phyloP scores from a whole-genome alignment of 192 early-diverging fungal species.

The Endogone sp. region DNA sequence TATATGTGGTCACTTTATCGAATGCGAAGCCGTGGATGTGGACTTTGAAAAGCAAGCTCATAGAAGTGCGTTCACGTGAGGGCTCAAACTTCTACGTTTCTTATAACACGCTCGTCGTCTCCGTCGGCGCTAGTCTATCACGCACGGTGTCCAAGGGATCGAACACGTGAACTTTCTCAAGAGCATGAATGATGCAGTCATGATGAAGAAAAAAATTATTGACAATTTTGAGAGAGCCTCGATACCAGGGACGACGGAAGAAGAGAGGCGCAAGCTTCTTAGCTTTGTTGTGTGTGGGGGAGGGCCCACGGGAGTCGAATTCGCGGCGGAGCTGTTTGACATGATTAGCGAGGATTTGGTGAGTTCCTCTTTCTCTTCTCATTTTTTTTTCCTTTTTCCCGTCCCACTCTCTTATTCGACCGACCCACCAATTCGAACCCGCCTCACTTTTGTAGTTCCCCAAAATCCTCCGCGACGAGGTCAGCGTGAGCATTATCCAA shows the following conservation, averaged over 20 bases:
- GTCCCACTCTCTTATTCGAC: too few species aligned
- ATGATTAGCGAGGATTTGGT: conserved; percentile 56
- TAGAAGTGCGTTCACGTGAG: conserved; percentile 35
- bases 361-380: neutral
- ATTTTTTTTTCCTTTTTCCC: neutral
- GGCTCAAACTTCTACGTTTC: conserved; percentile 40
- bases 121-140: conserved; percentile 54
- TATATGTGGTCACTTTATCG: conserved; percentile 46
- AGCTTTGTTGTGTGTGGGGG: conserved; percentile 74
- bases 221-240: conserved; percentile 64
- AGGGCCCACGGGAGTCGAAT: conserved; percentile 67
- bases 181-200: conserved; percentile 59
- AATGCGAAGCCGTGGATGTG: conserved; percentile 43
- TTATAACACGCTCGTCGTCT: conserved; percentile 53
- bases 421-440: too few species aligned
- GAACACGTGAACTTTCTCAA: conserved; percentile 62
- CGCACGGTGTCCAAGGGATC: conserved; percentile 60
- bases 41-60: conserved; percentile 44
- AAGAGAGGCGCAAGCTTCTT: conserved; percentile 57
- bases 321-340: conserved; percentile 56
- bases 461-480: conserved; percentile 47
- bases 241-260: conserved; percentile 52
- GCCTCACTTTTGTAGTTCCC: conserved; percentile 57
- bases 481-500: conserved; percentile 61
- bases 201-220: conserved; percentile 53